Evolutionary conservation across 768 basidiomycete genomes (phyloP), one percentile per base, ranked within the genome.

Genomic region (Kwoniella mangroviensis): DNA sequence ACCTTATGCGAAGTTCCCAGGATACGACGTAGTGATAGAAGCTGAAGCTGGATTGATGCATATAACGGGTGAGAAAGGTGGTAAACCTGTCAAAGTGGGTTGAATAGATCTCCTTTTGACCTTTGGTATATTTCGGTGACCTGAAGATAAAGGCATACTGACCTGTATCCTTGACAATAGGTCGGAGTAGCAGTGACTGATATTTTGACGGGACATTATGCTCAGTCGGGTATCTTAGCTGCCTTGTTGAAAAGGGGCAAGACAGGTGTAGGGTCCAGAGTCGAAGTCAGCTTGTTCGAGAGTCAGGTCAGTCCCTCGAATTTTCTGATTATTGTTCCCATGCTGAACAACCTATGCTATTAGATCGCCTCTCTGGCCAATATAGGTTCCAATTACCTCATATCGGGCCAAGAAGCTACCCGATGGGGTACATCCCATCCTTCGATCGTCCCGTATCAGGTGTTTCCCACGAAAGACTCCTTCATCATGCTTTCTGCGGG

Each of bases 171-270:
- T 13, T 49, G 45, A 49, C 45, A 19, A 49, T 40, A 77, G 73
- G 94, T 96, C n/a, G 95, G 95, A 10, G 94, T 97, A 28, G 94
- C 95, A 1, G 90, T 90, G 5, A 96, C 94, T 13, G 95, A 94
- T 83, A 88, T 94, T 63, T 89, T 92, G 56, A 94, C 83, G 0
- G 84, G 84, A 2, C 86, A 98, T 26, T 97, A 95, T 82, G 90
- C 93, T 5, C 93, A 96, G 65, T 92, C 93, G 0, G 93, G 94
- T 2, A 91, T 98, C 70, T 90, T 98, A 87, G 95, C 95, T 5
- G 94, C 90, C 1, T 86, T 98, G 15, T 81, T 94, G 67, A 93
- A 91, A 11, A 87, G 93, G 22, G 87, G 88, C 67, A 88, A 90
- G 77, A 97, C 94, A 0, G 94, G 94, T 5, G 86, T 90, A 74